Conservation (phyloP, 208 protist species). For the Crithidia bombi region DNA sequence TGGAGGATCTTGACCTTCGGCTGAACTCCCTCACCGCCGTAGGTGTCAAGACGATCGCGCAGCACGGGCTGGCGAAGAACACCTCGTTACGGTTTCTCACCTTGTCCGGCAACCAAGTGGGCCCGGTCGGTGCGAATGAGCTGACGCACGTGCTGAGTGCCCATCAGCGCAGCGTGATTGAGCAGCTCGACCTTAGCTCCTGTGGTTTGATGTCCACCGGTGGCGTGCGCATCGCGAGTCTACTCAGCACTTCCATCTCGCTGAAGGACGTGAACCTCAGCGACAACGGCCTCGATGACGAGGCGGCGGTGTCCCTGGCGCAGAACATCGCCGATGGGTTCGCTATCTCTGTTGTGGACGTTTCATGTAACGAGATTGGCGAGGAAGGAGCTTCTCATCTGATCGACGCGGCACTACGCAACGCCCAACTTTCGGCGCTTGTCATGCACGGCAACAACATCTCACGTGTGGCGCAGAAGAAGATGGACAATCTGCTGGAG, state of each 20-base stretch:
- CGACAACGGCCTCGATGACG: constrained; percentile 86
- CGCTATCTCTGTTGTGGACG: constrained; percentile 63
- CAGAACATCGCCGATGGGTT: constrained; percentile 68
- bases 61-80: constrained; percentile 77
- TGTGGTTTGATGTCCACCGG: constrained; percentile 69
- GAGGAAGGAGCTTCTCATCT: constrained; percentile 75
- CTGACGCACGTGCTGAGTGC: constrained; percentile 59
- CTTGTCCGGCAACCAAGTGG: constrained; percentile 80
- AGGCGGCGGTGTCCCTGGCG: constrained; percentile 67
- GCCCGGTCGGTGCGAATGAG: constrained; percentile 65
- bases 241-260: constrained; percentile 68
- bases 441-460: constrained; percentile 84
- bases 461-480: constrained; percentile 83
- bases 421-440: constrained; percentile 63
- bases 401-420: constrained; percentile 74
- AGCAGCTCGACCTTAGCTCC: constrained; percentile 71
- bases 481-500: constrained; percentile 76
- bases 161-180: constrained; percentile 58
- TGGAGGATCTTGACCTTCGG: constrained; percentile 78
- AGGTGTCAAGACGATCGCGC: constrained; percentile 52
- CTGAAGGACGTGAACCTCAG: constrained; percentile 76
- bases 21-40: constrained; percentile 74
- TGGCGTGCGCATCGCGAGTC: constrained; percentile 68
- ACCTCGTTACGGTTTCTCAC: constrained; percentile 51
- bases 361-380: constrained; percentile 77